A percentile compares a stretch with the other conserved stretches of the same genome.
Conservation (phyloP, 2,329 filamentous ascomycete species). For the Cordyceps fumosorosea region DNA sequence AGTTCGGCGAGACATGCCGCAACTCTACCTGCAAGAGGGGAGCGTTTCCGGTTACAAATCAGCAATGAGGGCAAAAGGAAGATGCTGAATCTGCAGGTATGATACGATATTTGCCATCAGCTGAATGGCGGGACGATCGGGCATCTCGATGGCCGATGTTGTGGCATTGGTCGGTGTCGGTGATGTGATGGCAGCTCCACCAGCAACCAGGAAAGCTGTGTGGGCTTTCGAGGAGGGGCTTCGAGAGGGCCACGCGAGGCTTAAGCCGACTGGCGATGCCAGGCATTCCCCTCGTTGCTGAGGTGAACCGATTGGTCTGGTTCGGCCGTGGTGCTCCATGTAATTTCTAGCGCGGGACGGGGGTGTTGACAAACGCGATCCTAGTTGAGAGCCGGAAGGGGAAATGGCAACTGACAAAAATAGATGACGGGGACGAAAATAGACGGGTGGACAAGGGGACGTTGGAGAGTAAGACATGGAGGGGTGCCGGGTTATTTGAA, state of each 20-base stretch:
- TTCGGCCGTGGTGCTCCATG: neutral
- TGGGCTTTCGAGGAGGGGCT: neutral
- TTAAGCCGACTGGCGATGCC: neutral
- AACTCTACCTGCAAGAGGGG: neutral
- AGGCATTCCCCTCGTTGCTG: neutral
- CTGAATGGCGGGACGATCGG: neutral
- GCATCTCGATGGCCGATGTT: neutral
- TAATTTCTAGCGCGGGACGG: neutral
- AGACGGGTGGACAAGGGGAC: neutral
- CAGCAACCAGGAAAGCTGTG: neutral
- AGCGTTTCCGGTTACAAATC: neutral
- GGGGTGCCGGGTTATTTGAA: neutral
- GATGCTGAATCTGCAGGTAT: neutral
- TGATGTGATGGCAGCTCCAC: neutral
- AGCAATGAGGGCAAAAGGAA: neutral
- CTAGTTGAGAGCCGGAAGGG: neutral
- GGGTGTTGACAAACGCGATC: neutral
- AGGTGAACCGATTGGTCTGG: neutral
- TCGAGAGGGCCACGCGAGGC: neutral
- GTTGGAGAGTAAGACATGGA: constrained; percentile 9
- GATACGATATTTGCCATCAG: neutral
- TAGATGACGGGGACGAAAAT: constrained; percentile 5
- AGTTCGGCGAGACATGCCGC: neutral
- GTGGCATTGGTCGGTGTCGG: neutral
- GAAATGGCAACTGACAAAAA: constrained; percentile 5